Base-by-base conservation (phyloP, 2,329 filamentous ascomycete genomes). In the Cladophialophora immunda region DNA sequence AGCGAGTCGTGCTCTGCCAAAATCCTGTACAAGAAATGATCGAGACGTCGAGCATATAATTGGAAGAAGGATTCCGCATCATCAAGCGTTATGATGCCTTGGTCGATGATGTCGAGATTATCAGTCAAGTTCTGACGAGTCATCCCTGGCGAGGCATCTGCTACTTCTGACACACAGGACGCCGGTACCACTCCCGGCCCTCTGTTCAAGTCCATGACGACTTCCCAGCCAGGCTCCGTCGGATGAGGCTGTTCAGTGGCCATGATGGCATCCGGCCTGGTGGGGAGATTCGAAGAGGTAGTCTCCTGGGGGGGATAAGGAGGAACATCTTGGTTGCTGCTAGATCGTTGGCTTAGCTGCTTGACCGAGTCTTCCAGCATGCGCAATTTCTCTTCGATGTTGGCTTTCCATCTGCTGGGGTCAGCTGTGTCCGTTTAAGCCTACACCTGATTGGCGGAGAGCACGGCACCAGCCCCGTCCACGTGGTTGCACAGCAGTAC, bases 151-250 rank as follows among this genome's bases (percentile, higher is more conserved):
- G 79, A 63, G 9, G 34, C 79, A 73, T 66, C 82, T 56, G 83
- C 82, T 0, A 86, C 82, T 64, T 85, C 83, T 69, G 85, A 85
- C 15, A 86, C 74, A 72, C 85, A 85, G 0, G 82, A 82, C n/a
- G 82, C 82, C 17, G 81, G 79, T 3, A 84, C 81, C 30, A 82
- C 73, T 27, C 77, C 78, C 17, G 79, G 78, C 0, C 79, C 78
- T 9, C 75, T 72, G 36, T 76, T 74, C 11, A 76, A 73, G 62
- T 81, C 78, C 75, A 80, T 78, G 9, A 80, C 72, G 4, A 81
- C 73, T 60, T 78, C 75, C 73, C 77, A 80, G 66, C 65, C 75
- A 66, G 66, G 75, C 53, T 38, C 70, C 66, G 71, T 60, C 64
- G 77, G 67, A 71, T 72, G 29, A 58, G 63, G 32, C 9, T 68